Base-by-base conservation (phyloP, 2,329 filamentous ascomycete genomes). In the Capronia coronata region DNA sequence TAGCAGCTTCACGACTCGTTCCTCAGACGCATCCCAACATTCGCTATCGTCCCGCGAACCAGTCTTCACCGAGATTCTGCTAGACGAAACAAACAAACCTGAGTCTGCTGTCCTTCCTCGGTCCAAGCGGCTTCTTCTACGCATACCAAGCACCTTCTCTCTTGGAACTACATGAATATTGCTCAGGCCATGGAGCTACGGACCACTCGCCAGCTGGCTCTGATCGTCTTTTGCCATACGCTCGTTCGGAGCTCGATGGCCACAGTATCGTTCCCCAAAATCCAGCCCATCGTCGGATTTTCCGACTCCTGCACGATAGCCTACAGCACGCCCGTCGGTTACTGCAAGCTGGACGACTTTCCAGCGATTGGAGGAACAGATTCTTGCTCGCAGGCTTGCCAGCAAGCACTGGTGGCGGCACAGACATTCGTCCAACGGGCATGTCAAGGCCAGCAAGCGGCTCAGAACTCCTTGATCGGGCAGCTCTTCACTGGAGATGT, bases 391-490 rank as follows among this genome's bases (percentile, higher is more conserved):
- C 18, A 14, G 18, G 38, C 38, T 16, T 58, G 56, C 27, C 23
- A 54, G 30, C 19, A 27, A 9, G 43, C 22, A 21, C 40, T 58
- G 19, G 23, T 37, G 13, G 18, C 29, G 13, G 43, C 47, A 13
- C 50, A 56, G 21, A 34, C 19, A 25, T 41, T 49, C 22, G 41
- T 58, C 3, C 53, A 56, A 25, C 46, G 48, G 9, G 22, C 49
- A 13, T 58, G 56, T 19, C 37, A 29, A 7, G 41, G 53, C 13
- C 37, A 56, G 35, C 34, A 46, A 35, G 56, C 56, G 14, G 35
- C 41, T 14, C 27, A 19, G n/a, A 40, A 39, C 21, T 52, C 48
- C 3, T 64, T 70, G 51, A 65, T 71, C 56, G 58, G 57, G 9
- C 56, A 59, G 14, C 41, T 55, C 13, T 60, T 57, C 27, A 46